These are phyloP conservation scores for Boehmeria nivea DNA, from an alignment of 306 rosid species.

Conservation along the genomic window DNA sequence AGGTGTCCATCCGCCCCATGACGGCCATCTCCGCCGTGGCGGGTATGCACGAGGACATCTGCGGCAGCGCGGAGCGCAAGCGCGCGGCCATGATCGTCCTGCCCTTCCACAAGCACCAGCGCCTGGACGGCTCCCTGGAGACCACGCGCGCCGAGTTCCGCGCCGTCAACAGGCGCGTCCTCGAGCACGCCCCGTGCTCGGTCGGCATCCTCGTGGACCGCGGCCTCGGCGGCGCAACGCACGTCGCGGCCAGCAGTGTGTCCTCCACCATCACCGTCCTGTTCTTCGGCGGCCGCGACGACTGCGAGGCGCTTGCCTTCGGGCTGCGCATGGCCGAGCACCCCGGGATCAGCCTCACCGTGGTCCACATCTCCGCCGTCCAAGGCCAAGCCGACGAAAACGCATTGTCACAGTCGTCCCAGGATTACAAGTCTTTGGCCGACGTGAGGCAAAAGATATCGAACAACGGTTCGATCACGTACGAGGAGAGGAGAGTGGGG, in stretches of 20 bases:
- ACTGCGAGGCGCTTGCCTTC: conserved; percentile 59
- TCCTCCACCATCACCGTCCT: conserved; percentile 33
- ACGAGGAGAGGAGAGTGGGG: conserved; percentile 32
- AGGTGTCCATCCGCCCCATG: conserved; percentile 63
- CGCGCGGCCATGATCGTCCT: conserved; percentile 50
- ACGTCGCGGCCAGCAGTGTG: conserved; percentile 47
- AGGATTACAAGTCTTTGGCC: conserved; percentile 21
- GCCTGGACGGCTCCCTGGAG: conserved; percentile 50
- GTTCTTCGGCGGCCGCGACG: conserved; percentile 61
- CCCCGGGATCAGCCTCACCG: conserved; percentile 48
- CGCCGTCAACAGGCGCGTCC: conserved; percentile 41
- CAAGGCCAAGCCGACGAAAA: background rate
- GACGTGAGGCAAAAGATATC: conserved; percentile 27
- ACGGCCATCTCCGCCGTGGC: conserved; percentile 50
- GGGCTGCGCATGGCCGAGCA: conserved; percentile 62
- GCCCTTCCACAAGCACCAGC: conserved; percentile 63
- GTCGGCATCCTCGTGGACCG: conserved; percentile 72
- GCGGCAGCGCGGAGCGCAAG: conserved; percentile 40
- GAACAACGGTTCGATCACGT: conserved; percentile 24
- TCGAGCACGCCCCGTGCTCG: conserved; percentile 54
- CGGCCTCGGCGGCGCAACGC: conserved; percentile 59
- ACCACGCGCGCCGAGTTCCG: conserved; percentile 38
- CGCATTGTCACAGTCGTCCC: conserved; percentile 21
- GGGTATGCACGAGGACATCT: conserved; percentile 50
- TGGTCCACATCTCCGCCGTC: conserved; percentile 25